phyloP scores from a whole-genome alignment of 1,284 basidiomycete species.

The Ganoderma lingzhi region DNA sequence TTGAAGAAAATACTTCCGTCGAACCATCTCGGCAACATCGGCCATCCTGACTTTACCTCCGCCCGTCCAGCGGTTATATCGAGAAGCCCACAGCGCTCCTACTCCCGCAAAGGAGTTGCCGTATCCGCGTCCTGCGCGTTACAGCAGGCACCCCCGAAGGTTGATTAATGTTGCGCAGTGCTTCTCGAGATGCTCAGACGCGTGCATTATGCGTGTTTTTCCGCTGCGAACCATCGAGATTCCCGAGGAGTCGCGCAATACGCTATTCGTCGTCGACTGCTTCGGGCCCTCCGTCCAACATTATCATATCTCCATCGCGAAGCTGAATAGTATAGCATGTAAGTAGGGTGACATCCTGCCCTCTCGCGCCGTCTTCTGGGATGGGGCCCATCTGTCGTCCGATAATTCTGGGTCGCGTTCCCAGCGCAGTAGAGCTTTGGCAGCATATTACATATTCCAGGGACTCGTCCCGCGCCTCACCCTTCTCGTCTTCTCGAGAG shows the following conservation, averaged over 20 bases:
- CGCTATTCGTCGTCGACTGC: too few relatives aligned
- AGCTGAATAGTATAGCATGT: too few relatives aligned
- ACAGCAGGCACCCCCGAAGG: constrained; percentile 1
- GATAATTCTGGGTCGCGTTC: background rate
- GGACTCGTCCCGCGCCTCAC: background rate
- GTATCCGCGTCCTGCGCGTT: background rate
- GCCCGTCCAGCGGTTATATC: background rate
- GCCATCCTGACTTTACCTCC: background rate
- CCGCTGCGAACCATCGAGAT: too few relatives aligned
- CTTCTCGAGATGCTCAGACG: constrained; percentile 3
- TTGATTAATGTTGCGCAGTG: constrained; percentile 6
- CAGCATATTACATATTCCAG: background rate
- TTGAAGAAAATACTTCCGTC: background rate
- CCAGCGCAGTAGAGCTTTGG: background rate
- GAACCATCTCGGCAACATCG: constrained; percentile 4
- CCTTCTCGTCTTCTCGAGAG: background rate
- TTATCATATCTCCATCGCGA: too few relatives aligned
- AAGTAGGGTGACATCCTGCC: too few relatives aligned
- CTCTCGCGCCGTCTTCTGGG: background rate
- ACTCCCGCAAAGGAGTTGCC: background rate
- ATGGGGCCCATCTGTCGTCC: background rate
- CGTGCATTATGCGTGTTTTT: background rate
- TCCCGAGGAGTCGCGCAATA: too few relatives aligned
- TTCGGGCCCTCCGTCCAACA: too few relatives aligned
- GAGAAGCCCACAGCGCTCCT: background rate